phyloP scores from a whole-genome alignment of 1,139 yeast genomes.

The Saccharomyces hybrid region DNA sequence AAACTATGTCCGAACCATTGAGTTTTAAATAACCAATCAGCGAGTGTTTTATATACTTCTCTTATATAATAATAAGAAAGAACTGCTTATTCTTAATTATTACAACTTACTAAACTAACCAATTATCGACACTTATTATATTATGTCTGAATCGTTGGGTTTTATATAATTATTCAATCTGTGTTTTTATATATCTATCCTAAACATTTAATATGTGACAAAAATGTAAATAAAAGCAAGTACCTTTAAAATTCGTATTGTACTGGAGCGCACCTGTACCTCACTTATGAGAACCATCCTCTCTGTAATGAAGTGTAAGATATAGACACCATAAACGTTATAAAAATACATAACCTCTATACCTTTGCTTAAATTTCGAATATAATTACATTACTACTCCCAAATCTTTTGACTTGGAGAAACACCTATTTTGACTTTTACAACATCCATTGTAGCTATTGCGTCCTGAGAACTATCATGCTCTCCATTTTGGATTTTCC shows the following conservation, averaged over 20 bases:
- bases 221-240: background rate
- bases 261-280: background rate
- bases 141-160: background rate
- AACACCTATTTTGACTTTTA: constrained; percentile 38
- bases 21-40: too few relatives aligned
- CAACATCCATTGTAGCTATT: constrained; percentile 74
- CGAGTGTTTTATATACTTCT: too few relatives aligned
- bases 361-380: too few relatives aligned
- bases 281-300: background rate
- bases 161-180: background rate
- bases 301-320: background rate
- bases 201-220: background rate
- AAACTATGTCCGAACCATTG: background rate
- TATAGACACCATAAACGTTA: background rate
- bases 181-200: background rate
- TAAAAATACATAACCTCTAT: too few relatives aligned
- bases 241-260: background rate
- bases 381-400: too few relatives aligned
- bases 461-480: constrained; percentile 92
- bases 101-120: too few relatives aligned
- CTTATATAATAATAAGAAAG: too few relatives aligned
- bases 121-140: too few relatives aligned
- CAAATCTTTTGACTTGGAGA: constrained; percentile 14
- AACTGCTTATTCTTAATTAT: too few relatives aligned
- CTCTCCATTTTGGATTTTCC: constrained; percentile 73